Conservation (phyloP, 768 basidiomycete species). For the Pisolithus albus region DNA sequence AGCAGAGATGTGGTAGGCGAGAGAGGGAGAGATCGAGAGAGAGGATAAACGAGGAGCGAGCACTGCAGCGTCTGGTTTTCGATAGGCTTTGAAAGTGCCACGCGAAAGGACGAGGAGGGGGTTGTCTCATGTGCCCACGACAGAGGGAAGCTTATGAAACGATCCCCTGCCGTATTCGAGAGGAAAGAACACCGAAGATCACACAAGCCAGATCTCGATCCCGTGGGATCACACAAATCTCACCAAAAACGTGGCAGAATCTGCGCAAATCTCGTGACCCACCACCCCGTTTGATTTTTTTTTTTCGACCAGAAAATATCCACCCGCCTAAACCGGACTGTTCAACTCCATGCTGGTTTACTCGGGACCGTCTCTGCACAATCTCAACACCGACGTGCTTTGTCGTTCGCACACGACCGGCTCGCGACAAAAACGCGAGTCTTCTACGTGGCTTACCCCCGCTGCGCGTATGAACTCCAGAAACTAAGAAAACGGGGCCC, state of each 20-base stretch:
- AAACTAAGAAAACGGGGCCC: slow-evolving; percentile 7
- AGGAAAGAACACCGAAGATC: slow-evolving; percentile 21
- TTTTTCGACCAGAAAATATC: neutral
- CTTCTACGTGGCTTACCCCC: slow-evolving; percentile 1
- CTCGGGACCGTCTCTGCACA: neutral
- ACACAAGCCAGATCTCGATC: slow-evolving; percentile 22
- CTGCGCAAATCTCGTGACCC: neutral
- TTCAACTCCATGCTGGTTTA: neutral
- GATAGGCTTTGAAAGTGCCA: slow-evolving; percentile 29
- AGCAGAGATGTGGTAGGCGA: slow-evolving; percentile 19
- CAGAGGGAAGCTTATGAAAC: slow-evolving; percentile 27
- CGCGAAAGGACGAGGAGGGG: slow-evolving; percentile 36
- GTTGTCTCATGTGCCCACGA: slow-evolving; percentile 31
- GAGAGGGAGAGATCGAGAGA: slow-evolving; percentile 16
- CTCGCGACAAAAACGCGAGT: neutral
- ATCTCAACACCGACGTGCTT: too few relatives aligned
- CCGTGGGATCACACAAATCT: neutral
- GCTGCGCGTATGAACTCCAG: neutral
- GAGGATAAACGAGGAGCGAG: slow-evolving; percentile 16
- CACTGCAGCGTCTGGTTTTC: slow-evolving; percentile 22
- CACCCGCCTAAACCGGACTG: slow-evolving; percentile 25
- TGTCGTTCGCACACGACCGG: too few relatives aligned
- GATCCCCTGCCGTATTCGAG: slow-evolving; percentile 14
- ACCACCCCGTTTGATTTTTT: neutral
- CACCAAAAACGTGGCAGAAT: neutral